Conservation (phyloP, 1,284 basidiomycete genomes). For the Ceratorhiza oryzae-sativae region DNA sequence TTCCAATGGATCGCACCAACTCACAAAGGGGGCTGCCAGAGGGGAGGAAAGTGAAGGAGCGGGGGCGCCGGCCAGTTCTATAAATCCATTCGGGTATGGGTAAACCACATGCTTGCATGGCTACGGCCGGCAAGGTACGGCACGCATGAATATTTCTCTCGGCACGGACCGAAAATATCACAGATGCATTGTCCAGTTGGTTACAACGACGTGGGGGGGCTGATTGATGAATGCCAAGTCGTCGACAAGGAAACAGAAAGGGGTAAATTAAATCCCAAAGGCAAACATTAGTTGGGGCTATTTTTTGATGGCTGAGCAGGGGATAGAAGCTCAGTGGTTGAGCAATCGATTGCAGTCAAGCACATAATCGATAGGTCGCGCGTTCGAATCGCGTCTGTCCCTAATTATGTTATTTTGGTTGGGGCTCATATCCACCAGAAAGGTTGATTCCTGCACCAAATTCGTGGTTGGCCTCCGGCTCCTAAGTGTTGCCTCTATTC, state of each 20-base stretch:
- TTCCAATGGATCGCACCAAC: neutral
- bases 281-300: neutral
- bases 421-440: too few relatives aligned
- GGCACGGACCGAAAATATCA: neutral
- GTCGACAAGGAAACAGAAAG: slow-evolving; percentile 3
- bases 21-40: neutral
- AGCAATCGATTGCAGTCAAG: slow-evolving; percentile 33
- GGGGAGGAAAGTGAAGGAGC: neutral
- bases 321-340: slow-evolving; percentile 34
- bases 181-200: slow-evolving; percentile 10
- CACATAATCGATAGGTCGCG: slow-evolving; percentile 17
- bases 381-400: slow-evolving; percentile 28
- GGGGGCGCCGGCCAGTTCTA: neutral
- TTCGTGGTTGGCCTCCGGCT: too few relatives aligned
- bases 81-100: neutral
- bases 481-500: too few relatives aligned
- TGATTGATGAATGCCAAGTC: neutral
- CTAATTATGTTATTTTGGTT: neutral
- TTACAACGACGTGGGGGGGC: neutral
- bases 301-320: neutral
- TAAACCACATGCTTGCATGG: slow-evolving; percentile 16
- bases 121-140: slow-evolving; percentile 30
- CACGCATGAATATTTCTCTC: neutral
- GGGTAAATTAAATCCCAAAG: too few relatives aligned
- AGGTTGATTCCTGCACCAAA: too few relatives aligned